Percentiles rank a stretch among this genome's conserved stretches.
Conservation (phyloP, 768 basidiomycete genomes). For the Suillus sp. region DNA sequence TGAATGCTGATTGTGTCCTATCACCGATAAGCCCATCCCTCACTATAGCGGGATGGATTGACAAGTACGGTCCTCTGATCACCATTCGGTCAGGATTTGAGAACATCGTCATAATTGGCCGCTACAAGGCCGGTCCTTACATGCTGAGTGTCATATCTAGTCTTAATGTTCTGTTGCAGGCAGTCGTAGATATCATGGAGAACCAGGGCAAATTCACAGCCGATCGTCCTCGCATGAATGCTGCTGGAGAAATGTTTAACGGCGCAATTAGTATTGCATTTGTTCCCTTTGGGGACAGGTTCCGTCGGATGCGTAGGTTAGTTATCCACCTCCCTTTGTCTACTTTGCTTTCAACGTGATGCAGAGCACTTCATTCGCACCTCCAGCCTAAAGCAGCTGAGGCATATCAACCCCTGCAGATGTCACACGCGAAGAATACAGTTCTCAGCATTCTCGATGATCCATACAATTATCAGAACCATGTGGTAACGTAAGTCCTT, state of each 20-base stretch:
- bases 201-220: neutral
- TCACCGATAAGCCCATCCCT: neutral
- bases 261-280: neutral
- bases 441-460: neutral
- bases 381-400: conserved; percentile 1
- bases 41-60: neutral
- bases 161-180: neutral
- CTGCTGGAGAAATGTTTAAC: neutral
- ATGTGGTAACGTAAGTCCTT: neutral
- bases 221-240: neutral
- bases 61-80: neutral
- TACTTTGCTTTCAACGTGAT: neutral
- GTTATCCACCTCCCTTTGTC: neutral
- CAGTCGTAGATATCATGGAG: neutral
- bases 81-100: neutral
- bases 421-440: neutral
- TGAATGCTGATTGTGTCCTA: neutral
- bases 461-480: neutral
- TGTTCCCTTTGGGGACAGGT: neutral
- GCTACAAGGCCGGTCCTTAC: neutral
- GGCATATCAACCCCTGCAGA: neutral
- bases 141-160: neutral
- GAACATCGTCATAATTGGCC: neutral
- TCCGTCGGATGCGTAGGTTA: neutral
- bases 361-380: neutral